phyloP scores from a whole-genome alignment of 768 basidiomycete species.

The Rhizopogon sp. region DNA sequence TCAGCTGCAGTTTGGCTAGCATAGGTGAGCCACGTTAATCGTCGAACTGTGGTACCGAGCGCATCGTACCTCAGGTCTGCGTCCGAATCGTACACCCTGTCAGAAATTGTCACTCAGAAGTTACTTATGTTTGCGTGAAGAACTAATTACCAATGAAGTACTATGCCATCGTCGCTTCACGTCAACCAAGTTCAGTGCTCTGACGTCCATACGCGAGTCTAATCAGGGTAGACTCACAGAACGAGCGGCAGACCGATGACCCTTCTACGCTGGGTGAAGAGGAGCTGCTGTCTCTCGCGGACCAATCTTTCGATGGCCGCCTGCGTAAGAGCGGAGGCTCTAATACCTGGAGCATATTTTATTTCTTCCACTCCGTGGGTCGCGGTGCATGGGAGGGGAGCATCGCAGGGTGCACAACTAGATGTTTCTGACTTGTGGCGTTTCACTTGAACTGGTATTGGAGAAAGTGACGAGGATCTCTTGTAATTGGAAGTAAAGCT shows the following conservation, averaged over 20 bases:
- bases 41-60: background rate
- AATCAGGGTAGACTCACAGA: conserved; percentile 14
- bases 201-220: background rate
- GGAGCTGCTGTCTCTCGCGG: conserved; percentile 12
- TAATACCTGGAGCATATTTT: conserved; percentile 8
- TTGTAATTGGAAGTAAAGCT: conserved; percentile 8
- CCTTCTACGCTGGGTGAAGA: conserved; percentile 16
- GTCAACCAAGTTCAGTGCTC: conserved; percentile 4
- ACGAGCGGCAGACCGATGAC: conserved; percentile 21
- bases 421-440: conserved; percentile 15
- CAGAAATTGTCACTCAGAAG: background rate
- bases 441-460: conserved; percentile 9
- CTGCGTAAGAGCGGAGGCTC: conserved; percentile 6
- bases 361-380: conserved; percentile 25
- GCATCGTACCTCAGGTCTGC: background rate
- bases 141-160: conserved; percentile 22
- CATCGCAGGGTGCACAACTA: background rate
- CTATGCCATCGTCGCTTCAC: conserved; percentile 22
- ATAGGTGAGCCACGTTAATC: background rate
- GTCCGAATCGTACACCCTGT: background rate
- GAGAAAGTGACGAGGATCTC: conserved; percentile 7
- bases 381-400: conserved; percentile 16
- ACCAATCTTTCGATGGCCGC: conserved; percentile 11
- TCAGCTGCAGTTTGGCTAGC: background rate
- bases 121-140: background rate